Evolutionary conservation across 768 basidiomycete species (phyloP), one percentile per base, ranked within the genome.

Genomic region (Auriscalpium microsporum): DNA sequence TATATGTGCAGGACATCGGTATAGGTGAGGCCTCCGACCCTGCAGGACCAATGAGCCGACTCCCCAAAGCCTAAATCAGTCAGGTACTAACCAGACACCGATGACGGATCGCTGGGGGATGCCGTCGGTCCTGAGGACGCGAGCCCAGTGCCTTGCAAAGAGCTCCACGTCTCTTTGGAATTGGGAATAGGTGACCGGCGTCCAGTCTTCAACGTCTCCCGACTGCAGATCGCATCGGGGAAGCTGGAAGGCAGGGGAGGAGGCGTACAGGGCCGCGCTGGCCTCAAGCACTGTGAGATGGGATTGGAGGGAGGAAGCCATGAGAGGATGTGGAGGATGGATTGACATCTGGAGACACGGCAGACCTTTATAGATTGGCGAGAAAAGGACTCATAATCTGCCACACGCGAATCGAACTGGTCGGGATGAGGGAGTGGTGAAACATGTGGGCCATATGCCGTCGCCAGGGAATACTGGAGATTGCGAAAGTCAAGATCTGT

Each of bases 1-100:
- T 88, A 89, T 57, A 90, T 83, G 59, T 86, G 83, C 19, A 90
- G 69, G 35, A 83, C 78, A 65, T 90, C 87, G 47, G 72, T 67
- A 64, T 89, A 89, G 19, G 80, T 78, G 72, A 85, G 82, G 7
- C 88, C 88, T 37, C 81, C 75, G 44, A 90, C 69, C 88, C 88
- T 90, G 50, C 4, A 62, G 21, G 28, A 9, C 10, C 16, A 45
- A 10, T 46, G 45, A 19, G 52, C 28, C 23, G 28, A 45, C 45
- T 33, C 23, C 44, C 28, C 28, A 28, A 28, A 28, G 28, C 28
- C 28, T 28, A 28, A 28, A 28, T 28, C 28, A 4, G 28, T 42
- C 17, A 42, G 13, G 17, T 57, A 54, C 82, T 45, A 65, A 88
- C 88, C 88, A 90, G 54, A 88, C 68, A 17, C 87, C 87, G 42